These are phyloP conservation scores for Quercus parvula DNA, from an alignment of 306 rosid genomes.

Conservation along the genomic window DNA sequence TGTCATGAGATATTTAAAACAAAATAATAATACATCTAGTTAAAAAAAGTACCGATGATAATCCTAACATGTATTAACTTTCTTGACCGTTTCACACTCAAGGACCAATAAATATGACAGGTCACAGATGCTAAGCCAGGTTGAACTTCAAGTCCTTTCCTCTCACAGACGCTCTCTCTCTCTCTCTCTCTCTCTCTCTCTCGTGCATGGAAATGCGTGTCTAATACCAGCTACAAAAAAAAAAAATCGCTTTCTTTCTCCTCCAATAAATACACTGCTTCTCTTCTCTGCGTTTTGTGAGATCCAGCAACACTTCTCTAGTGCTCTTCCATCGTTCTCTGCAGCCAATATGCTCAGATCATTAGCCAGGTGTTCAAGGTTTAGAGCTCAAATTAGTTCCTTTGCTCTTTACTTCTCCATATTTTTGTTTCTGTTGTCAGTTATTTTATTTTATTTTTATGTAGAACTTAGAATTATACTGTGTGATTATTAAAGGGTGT, in stretches of 20 bases:
- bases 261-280: constrained; percentile 30
- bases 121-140: constrained; percentile 17
- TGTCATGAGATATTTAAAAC: too few species aligned
- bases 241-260: constrained; percentile 12
- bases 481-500: neutral
- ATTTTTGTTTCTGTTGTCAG: neutral
- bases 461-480: neutral
- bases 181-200: neutral
- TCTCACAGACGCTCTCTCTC: neutral
- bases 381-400: neutral
- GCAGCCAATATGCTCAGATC: constrained; percentile 46
- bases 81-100: neutral
- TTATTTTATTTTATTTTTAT: neutral
- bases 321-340: constrained; percentile 18
- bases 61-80: neutral
- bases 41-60: too few species aligned
- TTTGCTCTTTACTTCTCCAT: neutral
- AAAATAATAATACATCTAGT: too few species aligned
- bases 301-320: constrained; percentile 17
- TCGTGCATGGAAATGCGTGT: constrained; percentile 44
- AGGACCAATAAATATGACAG: constrained; percentile 40
- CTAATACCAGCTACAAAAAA: constrained; percentile 2
- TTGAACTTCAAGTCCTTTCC: neutral
- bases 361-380: constrained; percentile 46
- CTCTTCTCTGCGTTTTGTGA: constrained; percentile 4